These are phyloP conservation scores for Salix viminalis DNA, from an alignment of 345 rosid genomes.

Conservation along the genomic window DNA sequence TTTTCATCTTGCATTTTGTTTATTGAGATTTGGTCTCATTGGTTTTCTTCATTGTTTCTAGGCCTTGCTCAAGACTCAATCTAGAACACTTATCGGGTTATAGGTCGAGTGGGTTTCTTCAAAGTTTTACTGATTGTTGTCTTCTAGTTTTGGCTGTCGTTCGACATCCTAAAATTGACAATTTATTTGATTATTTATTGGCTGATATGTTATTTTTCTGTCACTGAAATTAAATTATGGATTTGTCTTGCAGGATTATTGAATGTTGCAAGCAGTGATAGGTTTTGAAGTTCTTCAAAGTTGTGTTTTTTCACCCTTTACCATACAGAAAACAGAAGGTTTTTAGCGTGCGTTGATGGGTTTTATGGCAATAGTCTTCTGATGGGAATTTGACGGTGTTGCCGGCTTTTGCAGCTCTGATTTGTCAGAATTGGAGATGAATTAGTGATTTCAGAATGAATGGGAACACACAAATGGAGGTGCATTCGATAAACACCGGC, in stretches of 20 bases:
- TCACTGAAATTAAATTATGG: not conserved
- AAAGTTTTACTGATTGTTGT: not conserved
- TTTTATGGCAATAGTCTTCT: not conserved
- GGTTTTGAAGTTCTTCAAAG: not conserved
- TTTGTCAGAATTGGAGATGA: conserved; percentile 5
- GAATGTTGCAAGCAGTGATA: conserved; percentile 4
- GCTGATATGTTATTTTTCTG: not conserved
- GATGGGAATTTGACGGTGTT: not conserved
- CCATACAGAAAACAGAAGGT: not conserved
- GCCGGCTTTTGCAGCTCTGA: conserved; percentile 24
- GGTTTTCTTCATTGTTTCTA: no score
- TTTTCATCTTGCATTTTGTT: no score
- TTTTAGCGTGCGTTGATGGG: not conserved
- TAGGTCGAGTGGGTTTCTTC: no score
- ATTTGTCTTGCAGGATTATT: conserved; percentile 5
- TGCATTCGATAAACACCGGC: conserved; percentile 48
- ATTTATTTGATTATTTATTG: not conserved
- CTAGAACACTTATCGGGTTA: no score
- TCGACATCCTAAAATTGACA: not conserved
- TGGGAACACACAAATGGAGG: conserved; percentile 47
- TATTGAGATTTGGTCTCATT: no score
- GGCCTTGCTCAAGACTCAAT: no score
- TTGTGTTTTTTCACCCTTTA: not conserved
- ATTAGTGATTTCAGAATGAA: conserved; percentile 32
- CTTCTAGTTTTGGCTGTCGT: conserved; percentile 5